Evolutionary conservation across 257 asterid genomes (phyloP).

Genomic region (Cinchona pubescens): DNA sequence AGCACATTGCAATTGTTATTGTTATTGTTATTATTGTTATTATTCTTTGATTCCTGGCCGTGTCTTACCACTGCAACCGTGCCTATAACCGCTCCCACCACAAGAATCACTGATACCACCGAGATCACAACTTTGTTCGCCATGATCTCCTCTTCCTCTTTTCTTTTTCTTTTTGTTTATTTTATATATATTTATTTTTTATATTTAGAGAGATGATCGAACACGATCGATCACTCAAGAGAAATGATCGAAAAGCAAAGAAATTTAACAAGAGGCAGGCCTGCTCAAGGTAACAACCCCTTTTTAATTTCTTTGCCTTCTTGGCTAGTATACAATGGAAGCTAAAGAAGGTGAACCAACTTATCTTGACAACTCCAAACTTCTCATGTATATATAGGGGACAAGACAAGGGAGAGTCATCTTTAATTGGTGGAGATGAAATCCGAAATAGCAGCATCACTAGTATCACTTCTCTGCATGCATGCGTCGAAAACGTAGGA

Average conservation of each 20-base stretch:
- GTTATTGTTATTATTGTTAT: background rate
- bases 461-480: no score
- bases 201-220: no score
- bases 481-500: background rate
- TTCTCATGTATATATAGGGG: background rate
- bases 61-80: slow-evolving; percentile 37
- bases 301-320: no score
- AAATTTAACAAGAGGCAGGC: no score
- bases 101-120: slow-evolving; percentile 43
- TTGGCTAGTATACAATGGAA: no score
- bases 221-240: no score
- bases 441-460: slow-evolving; percentile 2
- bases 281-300: no score
- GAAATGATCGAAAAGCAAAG: no score
- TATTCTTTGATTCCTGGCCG: background rate
- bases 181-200: background rate
- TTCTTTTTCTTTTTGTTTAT: no score
- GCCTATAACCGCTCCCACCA: slow-evolving; percentile 58
- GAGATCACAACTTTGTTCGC: slow-evolving; percentile 37
- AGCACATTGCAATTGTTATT: no score
- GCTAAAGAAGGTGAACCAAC: background rate
- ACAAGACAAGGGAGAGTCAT: no score
- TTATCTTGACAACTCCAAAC: background rate
- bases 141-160: slow-evolving; percentile 27
- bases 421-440: background rate